Percentiles rank a stretch among this genome's conserved stretches.
These are phyloP conservation scores for Tetracladium maxilliforme DNA, from an alignment of 2,329 filamentous ascomycete genomes.

Conservation along the genomic window DNA sequence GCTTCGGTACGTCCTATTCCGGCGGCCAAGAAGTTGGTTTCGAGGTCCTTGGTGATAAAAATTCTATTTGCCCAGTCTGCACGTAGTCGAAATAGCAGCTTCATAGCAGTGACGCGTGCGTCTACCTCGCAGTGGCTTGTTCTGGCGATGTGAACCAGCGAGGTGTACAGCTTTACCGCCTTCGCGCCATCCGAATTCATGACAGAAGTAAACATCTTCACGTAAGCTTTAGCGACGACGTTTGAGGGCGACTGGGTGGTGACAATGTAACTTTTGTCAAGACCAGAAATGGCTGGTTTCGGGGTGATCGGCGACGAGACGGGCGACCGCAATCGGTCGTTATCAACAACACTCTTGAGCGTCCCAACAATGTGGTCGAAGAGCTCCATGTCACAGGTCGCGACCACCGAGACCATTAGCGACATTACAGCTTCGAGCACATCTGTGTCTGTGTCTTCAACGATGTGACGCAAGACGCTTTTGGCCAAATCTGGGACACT, in stretches of 20 bases:
- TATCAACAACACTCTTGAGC: slow-evolving; percentile 32
- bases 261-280: too few species aligned
- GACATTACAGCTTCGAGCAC: slow-evolving; percentile 51
- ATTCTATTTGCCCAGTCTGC: slow-evolving; percentile 70
- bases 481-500: slow-evolving; percentile 43
- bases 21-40: slow-evolving; percentile 59
- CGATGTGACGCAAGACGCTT: slow-evolving; percentile 44
- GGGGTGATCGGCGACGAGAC: slow-evolving; percentile 12
- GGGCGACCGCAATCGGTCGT: slow-evolving; percentile 27
- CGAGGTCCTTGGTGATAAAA: slow-evolving; percentile 53
- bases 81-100: slow-evolving; percentile 66
- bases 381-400: slow-evolving; percentile 38
- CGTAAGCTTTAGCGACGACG: slow-evolving; percentile 55
- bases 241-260: slow-evolving; percentile 40
- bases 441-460: slow-evolving; percentile 45
- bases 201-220: slow-evolving; percentile 61
- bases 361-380: slow-evolving; percentile 44
- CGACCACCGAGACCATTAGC: slow-evolving; percentile 49
- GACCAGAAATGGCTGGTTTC: too few species aligned
- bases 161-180: slow-evolving; percentile 44
- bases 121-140: slow-evolving; percentile 46
- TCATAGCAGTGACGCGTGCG: slow-evolving; percentile 60
- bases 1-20: slow-evolving; percentile 51
- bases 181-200: slow-evolving; percentile 54
- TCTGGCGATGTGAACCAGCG: slow-evolving; percentile 48